Conservation (phyloP, 2,329 filamentous ascomycete genomes). For the Fusarium armeniacum region DNA sequence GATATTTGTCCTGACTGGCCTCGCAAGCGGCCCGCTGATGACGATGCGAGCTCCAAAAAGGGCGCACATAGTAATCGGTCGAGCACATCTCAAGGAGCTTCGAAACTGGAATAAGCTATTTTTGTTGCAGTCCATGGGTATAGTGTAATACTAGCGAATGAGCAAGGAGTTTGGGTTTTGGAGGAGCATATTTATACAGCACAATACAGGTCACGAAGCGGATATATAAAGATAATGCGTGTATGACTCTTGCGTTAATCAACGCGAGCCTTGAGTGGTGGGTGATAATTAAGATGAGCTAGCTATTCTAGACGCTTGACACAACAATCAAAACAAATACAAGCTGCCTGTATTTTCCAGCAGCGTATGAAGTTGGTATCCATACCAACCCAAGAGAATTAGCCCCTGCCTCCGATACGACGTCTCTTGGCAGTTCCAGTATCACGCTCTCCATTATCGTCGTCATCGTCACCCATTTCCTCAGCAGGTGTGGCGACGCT, state of each 20-base stretch:
- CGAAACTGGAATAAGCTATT: slow-evolving; percentile 45
- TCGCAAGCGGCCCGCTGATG: slow-evolving; percentile 69
- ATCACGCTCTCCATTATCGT: slow-evolving; percentile 62
- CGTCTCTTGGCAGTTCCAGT: slow-evolving; percentile 55
- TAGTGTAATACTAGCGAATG: slow-evolving; percentile 6
- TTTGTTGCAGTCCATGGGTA: neutral
- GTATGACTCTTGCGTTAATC: slow-evolving; percentile 9
- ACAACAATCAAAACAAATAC: slow-evolving; percentile 43
- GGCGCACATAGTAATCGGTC: slow-evolving; percentile 52
- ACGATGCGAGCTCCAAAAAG: slow-evolving; percentile 50
- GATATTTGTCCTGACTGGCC: slow-evolving; percentile 95
- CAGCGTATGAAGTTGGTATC: slow-evolving; percentile 33
- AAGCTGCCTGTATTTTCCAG: slow-evolving; percentile 30
- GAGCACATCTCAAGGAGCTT: slow-evolving; percentile 51
- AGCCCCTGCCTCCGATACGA: slow-evolving; percentile 55
- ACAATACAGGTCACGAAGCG: neutral
- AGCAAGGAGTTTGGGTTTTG: slow-evolving; percentile 26
- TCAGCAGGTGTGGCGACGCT: slow-evolving; percentile 61
- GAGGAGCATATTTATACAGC: neutral
- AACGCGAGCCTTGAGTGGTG: slow-evolving; percentile 30
- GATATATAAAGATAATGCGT: slow-evolving; percentile 10
- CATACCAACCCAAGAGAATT: slow-evolving; percentile 33
- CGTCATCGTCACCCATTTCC: slow-evolving; percentile 64
- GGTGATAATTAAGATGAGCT: slow-evolving; percentile 43
- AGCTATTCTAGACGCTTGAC: slow-evolving; percentile 48